Evolutionary conservation across 2,329 filamentous ascomycete genomes (phyloP).

Genomic region (Curvularia sp.): DNA sequence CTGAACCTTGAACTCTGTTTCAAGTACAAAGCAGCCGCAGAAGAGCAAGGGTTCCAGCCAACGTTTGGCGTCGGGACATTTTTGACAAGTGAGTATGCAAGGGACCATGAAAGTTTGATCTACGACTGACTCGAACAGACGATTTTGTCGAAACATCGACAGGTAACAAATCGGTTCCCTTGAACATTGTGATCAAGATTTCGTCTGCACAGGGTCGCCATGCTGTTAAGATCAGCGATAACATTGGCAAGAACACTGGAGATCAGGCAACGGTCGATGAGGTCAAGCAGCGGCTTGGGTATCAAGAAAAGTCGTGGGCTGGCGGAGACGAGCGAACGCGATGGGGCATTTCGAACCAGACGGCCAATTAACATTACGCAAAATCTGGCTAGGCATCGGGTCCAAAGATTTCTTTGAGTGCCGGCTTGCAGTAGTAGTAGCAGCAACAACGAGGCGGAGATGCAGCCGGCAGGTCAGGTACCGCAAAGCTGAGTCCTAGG

Average conservation of each 20-base stretch:
- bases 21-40: constrained; percentile 84
- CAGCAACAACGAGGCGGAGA: constrained; percentile 12
- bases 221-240: constrained; percentile 90
- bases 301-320: constrained; percentile 83
- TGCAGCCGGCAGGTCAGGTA: constrained; percentile 25
- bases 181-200: constrained; percentile 99
- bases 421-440: constrained; percentile 6
- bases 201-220: constrained; percentile 80
- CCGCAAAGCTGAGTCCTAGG: constrained; percentile 25
- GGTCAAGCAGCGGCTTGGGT: constrained; percentile 86
- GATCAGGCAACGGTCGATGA: constrained; percentile 77
- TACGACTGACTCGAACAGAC: constrained; percentile 57
- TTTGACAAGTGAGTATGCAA: constrained; percentile 70
- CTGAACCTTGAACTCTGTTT: constrained; percentile 89
- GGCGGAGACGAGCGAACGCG: constrained; percentile 82
- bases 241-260: constrained; percentile 92
- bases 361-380: constrained; percentile 19
- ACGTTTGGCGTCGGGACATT: constrained; percentile 96
- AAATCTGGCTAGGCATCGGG: neutral
- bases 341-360: constrained; percentile 67
- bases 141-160: constrained; percentile 79
- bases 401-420: neutral
- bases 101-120: too few species aligned
- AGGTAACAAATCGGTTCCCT: constrained; percentile 81
- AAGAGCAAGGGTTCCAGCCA: constrained; percentile 79